Base-by-base conservation (phyloP, 139 green algal species). In the Chlamydomonas sphaeroides region DNA sequence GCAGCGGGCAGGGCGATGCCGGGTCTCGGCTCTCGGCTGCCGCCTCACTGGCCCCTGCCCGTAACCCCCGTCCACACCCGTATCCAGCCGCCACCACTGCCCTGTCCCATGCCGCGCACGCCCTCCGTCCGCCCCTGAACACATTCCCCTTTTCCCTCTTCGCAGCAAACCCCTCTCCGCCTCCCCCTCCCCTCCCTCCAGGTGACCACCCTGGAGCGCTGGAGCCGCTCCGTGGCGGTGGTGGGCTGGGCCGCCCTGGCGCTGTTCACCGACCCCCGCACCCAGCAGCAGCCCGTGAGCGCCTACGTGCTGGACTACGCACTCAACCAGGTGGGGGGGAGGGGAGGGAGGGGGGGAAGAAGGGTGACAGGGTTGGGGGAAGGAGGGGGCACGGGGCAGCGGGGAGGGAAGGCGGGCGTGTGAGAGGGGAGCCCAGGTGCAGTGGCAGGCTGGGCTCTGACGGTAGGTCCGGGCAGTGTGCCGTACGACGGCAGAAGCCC, bases 191-290 rank as follows among this genome's bases (percentile, higher is more conserved):
- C 20, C 17, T 6, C 21, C 67, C 35, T 61, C 3, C 85, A 92
- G 86, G 84, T 91, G 36, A 81, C 83, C 32, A 90, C 89, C 7
- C 51, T 91, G 21, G 85, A 89, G 84, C 84, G 86, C 30, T 86
- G 62, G 66, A 81, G 49, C 11, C 72, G 86, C 1, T 4, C 76
- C 33, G 68, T 87, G 35, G 66, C 78, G 0, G 89, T 91, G 39
- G 90, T 94, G 66, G 92, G 92, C 1, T 92, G 91, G 73, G 89
- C 85, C 0, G 65, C 84, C 68, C 78, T 95, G n/a, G 49, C 65
- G 14, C 61, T 90, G 26, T 95, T 94, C 78, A 25, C 92, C 11
- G 90, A 94, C 83, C 78, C 89, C 59, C 78, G 70, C 36, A 78
- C 75, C n/a, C 72, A 84, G 63, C 45, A 81, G 32, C 88, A 92